Evolutionary conservation across 768 basidiomycete species (phyloP), one percentile per base, ranked within the genome.

Genomic region (Ramaria sp.): DNA sequence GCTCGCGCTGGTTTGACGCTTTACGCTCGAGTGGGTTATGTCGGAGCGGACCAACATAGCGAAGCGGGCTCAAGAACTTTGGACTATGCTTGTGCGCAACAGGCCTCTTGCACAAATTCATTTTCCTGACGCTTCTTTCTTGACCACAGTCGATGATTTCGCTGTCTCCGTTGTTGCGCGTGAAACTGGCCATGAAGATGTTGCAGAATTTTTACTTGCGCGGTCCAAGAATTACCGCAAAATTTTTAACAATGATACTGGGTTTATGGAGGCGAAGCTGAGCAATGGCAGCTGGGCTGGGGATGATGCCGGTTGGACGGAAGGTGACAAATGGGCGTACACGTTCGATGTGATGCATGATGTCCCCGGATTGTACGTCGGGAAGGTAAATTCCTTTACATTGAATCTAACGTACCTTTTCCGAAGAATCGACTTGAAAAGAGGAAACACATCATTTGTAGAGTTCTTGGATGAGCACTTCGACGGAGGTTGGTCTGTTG

Each of bases 211-310:
- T 64, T 74, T 89, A 56, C 70, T 67, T 24, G 64, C 76, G n/a
- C 76, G 88, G 9, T 73, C 84, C 0, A 65, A 66, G 1, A 72
- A 70, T 9, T 79, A 85, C 0, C 83, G 81, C 63, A 76, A 74
- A 0, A 66, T 91, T 12, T 92, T 77, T 70, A 91, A 90, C 60
- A 51, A 70, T 12, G 69, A 68, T 1, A 87, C 83, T 0, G 83
- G 84, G 1, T 90, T 90, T 63, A 88, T 92, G 84, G 86, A 90
- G 61, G 88, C 86, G 0, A 73, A 83, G 45, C 81, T 83, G 53
- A 72, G 72, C 13, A 73, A 77, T 60, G 87, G 87, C 0, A 66
- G 71, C 10, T 89, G 83, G 82, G 87, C 87, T 3, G 85, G 89
- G 8, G 58, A 60, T 30, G 73, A 78, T 57, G 72, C 67, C 12